These are phyloP conservation scores for Saccharomyces pastorianus DNA, from an alignment of 1,139 yeast species.

Conservation along the genomic window DNA sequence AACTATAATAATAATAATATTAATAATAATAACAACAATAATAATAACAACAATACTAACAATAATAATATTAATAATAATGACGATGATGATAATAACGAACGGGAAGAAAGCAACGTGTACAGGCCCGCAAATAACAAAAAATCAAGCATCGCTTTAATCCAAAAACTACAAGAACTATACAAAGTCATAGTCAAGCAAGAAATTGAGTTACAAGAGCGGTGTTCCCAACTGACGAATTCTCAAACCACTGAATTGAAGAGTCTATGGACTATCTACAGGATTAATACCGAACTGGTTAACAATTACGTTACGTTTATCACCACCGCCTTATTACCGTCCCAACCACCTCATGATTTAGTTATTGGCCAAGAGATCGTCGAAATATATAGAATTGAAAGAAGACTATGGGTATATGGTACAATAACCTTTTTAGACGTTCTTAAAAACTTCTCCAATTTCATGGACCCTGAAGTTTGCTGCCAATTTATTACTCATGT, in stretches of 20 bases:
- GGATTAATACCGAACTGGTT: constrained; percentile 53
- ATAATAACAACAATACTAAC: constrained; percentile 4
- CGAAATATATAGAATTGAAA: constrained; percentile 64
- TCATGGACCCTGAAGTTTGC: constrained; percentile 38
- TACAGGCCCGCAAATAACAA: constrained; percentile 37
- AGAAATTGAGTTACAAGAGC: constrained; percentile 63
- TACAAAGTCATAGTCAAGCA: constrained; percentile 59
- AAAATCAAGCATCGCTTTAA: constrained; percentile 63
- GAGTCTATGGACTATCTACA: constrained; percentile 65
- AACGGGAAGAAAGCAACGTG: constrained; percentile 19
- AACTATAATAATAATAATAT: constrained; percentile 12
- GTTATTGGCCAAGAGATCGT: constrained; percentile 57
- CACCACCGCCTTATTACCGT: constrained; percentile 62
- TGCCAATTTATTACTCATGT: constrained; percentile 37
- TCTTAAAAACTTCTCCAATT: constrained; percentile 59
- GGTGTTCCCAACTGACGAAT: constrained; percentile 41
- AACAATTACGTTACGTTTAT: constrained; percentile 66
- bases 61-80: constrained; percentile 12
- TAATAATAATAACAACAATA: constrained; percentile 11
- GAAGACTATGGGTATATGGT: constrained; percentile 80
- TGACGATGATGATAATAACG: constrained; percentile 14
- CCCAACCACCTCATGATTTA: constrained; percentile 42
- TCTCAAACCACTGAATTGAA: constrained; percentile 45
- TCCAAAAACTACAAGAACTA: constrained; percentile 64
- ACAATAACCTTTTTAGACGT: constrained; percentile 72